Evolutionary conservation across 305 asterid genomes (phyloP).

Genomic region (Fraxinus velutina): DNA sequence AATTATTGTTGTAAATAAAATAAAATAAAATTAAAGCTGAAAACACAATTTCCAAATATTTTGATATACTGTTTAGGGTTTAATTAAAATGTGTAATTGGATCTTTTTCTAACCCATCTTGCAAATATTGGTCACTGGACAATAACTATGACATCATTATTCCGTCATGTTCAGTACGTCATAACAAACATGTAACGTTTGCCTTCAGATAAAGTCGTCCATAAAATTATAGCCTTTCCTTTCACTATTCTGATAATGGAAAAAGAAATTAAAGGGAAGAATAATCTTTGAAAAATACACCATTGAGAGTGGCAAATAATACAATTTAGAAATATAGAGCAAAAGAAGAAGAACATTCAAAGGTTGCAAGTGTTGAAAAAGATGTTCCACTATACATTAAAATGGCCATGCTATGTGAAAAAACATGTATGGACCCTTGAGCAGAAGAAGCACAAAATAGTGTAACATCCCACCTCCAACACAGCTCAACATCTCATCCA

Average conservation of each 20-base stretch:
- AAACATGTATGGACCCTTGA: conserved; percentile 29
- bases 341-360: conserved; percentile 12
- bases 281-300: background rate
- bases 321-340: conserved; percentile 18
- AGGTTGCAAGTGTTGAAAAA: conserved; percentile 27
- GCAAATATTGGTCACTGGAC: background rate
- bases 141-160: too few relatives aligned
- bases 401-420: conserved; percentile 29
- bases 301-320: conserved; percentile 34
- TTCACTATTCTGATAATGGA: background rate
- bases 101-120: background rate
- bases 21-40: background rate
- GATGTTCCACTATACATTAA: conserved; percentile 31
- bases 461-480: conserved; percentile 33
- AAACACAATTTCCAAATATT: conserved; percentile 5
- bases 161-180: too few relatives aligned
- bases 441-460: conserved; percentile 10
- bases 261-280: background rate
- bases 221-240: background rate
- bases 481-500: conserved; percentile 48
- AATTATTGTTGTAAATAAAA: background rate
- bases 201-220: background rate
- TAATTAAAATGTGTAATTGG: background rate
- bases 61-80: background rate
- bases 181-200: background rate